Evolutionary conservation across 1,284 basidiomycete genomes (phyloP).

Genomic region (Exobasidium rhododendri): DNA sequence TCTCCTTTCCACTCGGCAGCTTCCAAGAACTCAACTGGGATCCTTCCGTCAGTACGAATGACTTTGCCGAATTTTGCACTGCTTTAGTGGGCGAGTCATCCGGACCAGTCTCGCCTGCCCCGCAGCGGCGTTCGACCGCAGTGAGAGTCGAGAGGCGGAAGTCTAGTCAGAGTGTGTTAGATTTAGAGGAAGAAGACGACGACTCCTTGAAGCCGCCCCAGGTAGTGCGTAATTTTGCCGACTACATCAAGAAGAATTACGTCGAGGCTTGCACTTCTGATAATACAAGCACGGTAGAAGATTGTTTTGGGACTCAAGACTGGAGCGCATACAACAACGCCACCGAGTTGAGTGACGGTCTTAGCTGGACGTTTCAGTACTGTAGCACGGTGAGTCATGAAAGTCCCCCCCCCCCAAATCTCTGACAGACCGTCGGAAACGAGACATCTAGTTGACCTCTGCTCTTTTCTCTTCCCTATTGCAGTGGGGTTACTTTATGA

Average conservation of each 20-base stretch:
- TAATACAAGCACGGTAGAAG: constrained; percentile 18
- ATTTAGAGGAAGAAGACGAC: neutral
- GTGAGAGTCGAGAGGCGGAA: neutral
- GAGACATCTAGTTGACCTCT: neutral
- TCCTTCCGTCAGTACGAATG: constrained; percentile 25
- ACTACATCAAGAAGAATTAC: constrained; percentile 28
- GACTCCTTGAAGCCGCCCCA: constrained; percentile 12
- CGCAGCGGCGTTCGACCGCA: neutral
- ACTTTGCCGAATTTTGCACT: constrained; percentile 32
- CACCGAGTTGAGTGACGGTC: constrained; percentile 67
- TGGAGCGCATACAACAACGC: constrained; percentile 65
- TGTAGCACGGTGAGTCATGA: constrained; percentile 22
- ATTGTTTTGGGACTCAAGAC: constrained; percentile 78
- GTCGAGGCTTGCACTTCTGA: constrained; percentile 25
- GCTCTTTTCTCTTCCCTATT: neutral
- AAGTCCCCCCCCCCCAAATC: too few species aligned
- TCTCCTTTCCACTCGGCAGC: constrained; percentile 38
- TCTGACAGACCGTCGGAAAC: neutral
- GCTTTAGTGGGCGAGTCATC: constrained; percentile 14
- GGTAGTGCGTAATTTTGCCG: constrained; percentile 12
- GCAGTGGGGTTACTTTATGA: constrained; percentile 78
- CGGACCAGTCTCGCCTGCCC: neutral
- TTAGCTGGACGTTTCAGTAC: constrained; percentile 80
- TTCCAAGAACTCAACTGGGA: constrained; percentile 50
- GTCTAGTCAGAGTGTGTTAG: neutral